Evolutionary conservation across 495 filamentous ascomycete genomes (phyloP).

Genomic region (Jackrogersella minutella): DNA sequence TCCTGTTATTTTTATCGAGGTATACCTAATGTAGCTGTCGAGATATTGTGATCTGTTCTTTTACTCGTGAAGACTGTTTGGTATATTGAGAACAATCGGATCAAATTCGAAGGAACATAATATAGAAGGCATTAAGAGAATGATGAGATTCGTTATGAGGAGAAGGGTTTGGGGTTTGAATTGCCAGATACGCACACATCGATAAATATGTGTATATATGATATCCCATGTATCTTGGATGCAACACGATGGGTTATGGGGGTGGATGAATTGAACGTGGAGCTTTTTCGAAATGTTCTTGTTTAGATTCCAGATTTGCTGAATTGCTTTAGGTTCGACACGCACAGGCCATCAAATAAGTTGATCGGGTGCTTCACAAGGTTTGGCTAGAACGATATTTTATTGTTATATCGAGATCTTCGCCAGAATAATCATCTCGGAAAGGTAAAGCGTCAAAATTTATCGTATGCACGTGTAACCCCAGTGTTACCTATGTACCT

Average conservation of each 20-base stretch:
- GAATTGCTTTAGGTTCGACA: conserved; percentile 5
- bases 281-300: conserved; percentile 6
- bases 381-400: background rate
- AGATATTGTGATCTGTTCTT: background rate
- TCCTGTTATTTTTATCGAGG: background rate
- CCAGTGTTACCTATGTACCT: too few relatives aligned
- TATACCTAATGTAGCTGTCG: background rate
- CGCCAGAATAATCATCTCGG: background rate
- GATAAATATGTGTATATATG: background rate
- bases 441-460: background rate
- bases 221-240: too few relatives aligned
- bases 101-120: conserved; percentile 14
- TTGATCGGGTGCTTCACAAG: too few relatives aligned
- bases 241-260: too few relatives aligned
- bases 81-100: conserved; percentile 10
- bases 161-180: conserved; percentile 11
- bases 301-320: conserved; percentile 13
- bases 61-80: background rate
- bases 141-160: background rate
- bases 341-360: conserved; percentile 10
- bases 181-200: background rate
- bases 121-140: conserved; percentile 14
- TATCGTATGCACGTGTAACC: too few relatives aligned
- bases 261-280: background rate
- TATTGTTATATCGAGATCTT: background rate